A percentile compares a stretch with the other conserved stretches of the same genome.
These are phyloP conservation scores for Ricinus communis DNA, from an alignment of 345 rosid species.

Conservation along the genomic window DNA sequence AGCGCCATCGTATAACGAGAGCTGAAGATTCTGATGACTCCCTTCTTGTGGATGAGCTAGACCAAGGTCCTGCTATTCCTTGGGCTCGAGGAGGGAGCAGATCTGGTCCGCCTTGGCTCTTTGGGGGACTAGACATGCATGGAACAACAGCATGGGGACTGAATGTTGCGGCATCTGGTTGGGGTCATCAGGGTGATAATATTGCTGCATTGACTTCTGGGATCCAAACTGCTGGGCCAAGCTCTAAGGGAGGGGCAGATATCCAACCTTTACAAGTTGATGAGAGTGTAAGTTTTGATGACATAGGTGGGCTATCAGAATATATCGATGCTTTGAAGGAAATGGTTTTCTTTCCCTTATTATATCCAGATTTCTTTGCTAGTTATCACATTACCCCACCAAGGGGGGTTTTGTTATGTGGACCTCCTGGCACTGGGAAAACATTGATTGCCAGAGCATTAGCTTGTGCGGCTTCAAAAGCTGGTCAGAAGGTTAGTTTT, in stretches of 20 bases:
- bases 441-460: constrained; percentile 98
- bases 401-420: constrained; percentile 95
- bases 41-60: constrained; percentile 98
- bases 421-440: constrained; percentile 99
- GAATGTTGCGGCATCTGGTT: constrained; percentile 97
- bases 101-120: constrained; percentile 96
- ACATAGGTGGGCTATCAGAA: constrained; percentile 93
- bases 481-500: constrained; percentile 99
- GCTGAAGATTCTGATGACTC: constrained; percentile 99
- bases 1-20: constrained; percentile 77
- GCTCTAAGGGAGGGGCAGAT: constrained; percentile 99
- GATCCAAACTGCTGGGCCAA: constrained; percentile 99
- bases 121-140: constrained; percentile 91
- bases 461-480: constrained; percentile 99
- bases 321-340: constrained; percentile 96
- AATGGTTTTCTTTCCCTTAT: constrained; percentile 97
- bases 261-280: constrained; percentile 98
- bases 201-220: constrained; percentile 74
- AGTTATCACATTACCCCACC: constrained; percentile 97
- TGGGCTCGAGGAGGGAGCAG: constrained; percentile 95
- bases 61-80: constrained; percentile 94
- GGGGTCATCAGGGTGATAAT: constrained; percentile 97
- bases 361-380: constrained; percentile 98
- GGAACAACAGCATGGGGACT: constrained; percentile 80
- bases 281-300: constrained; percentile 88